These are phyloP conservation scores for Brettanomyces bruxellensis DNA, from an alignment of 805 yeast species.

Conservation along the genomic window DNA sequence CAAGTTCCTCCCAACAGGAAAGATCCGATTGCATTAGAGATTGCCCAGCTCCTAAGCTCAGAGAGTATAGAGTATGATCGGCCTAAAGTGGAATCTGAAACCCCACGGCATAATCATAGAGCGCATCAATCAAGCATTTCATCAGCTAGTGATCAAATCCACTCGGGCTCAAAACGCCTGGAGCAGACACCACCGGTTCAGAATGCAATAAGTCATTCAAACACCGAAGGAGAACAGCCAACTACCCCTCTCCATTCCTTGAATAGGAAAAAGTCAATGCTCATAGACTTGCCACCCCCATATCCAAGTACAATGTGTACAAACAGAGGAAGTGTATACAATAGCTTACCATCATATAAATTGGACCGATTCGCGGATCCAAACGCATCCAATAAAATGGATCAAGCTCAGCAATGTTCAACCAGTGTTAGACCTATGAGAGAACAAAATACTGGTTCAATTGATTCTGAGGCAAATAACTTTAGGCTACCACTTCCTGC, in stretches of 20 bases:
- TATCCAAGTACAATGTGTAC: not conserved
- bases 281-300: not conserved
- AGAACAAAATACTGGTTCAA: too few relatives aligned
- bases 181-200: not conserved
- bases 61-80: too few relatives aligned
- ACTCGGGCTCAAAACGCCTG: not conserved
- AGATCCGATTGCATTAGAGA: constrained; percentile 21
- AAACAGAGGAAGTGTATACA: not conserved
- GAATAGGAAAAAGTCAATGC: not conserved
- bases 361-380: constrained; percentile 3
- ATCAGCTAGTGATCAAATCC: not conserved
- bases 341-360: not conserved
- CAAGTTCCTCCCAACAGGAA: constrained; percentile 11
- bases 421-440: not conserved
- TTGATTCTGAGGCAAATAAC: constrained; percentile 2
- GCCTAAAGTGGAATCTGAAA: not conserved
- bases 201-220: not conserved
- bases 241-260: constrained; percentile 1
- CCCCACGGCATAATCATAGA: not conserved
- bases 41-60: not conserved
- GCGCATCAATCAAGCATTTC: not conserved
- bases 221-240: not conserved
- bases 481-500: constrained; percentile 22
- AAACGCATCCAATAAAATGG: constrained; percentile 1
- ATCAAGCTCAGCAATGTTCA: not conserved